Evolutionary conservation across 805 yeast species (phyloP).

Genomic region (Metschnikowia kunwiensis): DNA sequence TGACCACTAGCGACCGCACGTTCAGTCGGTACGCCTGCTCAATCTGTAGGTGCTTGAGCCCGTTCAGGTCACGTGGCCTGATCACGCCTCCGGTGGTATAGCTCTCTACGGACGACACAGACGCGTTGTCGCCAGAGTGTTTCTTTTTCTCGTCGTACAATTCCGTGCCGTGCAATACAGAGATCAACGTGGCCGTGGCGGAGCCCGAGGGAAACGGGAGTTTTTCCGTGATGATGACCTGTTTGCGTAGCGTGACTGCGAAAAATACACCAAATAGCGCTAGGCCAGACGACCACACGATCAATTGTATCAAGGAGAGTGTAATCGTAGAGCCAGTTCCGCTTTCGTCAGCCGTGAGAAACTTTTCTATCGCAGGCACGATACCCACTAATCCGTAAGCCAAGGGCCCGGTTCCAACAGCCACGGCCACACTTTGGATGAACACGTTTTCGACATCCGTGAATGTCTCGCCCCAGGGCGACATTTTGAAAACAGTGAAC

Average conservation of each 20-base stretch:
- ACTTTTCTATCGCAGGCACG: conserved; percentile 91
- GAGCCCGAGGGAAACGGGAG: conserved; percentile 92
- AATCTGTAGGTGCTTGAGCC: conserved; percentile 7
- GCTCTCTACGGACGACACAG: conserved; percentile 6
- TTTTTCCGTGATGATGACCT: conserved; percentile 83
- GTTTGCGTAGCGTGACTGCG: conserved; percentile 83
- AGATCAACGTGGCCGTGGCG: conserved; percentile 91
- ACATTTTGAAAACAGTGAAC: conserved; percentile 71
- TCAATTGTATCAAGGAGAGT: conserved; percentile 48
- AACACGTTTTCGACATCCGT: conserved; percentile 94
- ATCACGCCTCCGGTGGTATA: conserved; percentile 17
- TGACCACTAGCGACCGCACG: conserved; percentile 52
- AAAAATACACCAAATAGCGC: conserved; percentile 95
- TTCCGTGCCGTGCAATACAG: conserved; percentile 76
- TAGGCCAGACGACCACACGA: conserved; percentile 81
- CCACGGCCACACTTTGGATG: conserved; percentile 90
- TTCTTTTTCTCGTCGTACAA: conserved; percentile 34
- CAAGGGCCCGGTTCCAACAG: conserved; percentile 96
- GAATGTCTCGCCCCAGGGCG: conserved; percentile 42
- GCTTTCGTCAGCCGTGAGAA: conserved; percentile 72
- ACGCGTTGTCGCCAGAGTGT: not conserved
- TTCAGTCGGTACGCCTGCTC: conserved; percentile 49
- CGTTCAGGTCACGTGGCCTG: conserved; percentile 17
- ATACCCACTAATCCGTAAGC: conserved; percentile 96
- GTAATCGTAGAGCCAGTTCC: conserved; percentile 48